phyloP scores from a whole-genome alignment of 768 basidiomycete genomes.

The Agaricus subrufescens region DNA sequence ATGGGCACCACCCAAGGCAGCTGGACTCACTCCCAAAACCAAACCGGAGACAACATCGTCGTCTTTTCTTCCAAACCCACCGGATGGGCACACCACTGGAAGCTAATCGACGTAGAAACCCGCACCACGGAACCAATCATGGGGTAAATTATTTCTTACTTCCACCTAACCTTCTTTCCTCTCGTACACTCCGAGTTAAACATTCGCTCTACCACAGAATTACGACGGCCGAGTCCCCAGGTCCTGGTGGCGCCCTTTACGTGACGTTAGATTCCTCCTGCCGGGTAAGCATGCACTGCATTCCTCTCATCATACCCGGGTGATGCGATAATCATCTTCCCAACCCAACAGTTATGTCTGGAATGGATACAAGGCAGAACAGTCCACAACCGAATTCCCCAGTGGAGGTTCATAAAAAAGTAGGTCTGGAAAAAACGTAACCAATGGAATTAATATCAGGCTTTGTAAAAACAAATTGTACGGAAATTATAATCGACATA shows the following conservation, averaged over 20 bases:
- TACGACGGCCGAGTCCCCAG: background rate
- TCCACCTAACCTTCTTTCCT: background rate
- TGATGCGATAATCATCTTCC: too few relatives aligned
- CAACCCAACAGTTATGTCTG: background rate
- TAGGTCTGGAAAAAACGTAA: background rate
- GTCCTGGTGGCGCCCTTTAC: background rate
- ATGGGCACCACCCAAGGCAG: background rate
- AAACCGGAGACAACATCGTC: background rate
- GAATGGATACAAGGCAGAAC: slow-evolving; percentile 1
- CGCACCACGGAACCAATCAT: slow-evolving; percentile 2
- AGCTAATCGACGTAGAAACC: slow-evolving; percentile 1
- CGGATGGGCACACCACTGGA: slow-evolving; percentile 6
- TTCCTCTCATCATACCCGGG: background rate
- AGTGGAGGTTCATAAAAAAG: slow-evolving; percentile 7
- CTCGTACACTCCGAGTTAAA: background rate
- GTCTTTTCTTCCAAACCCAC: background rate
- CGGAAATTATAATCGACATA: background rate
- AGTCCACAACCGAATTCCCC: slow-evolving; percentile 3
- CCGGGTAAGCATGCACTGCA: background rate
- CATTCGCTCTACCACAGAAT: background rate
- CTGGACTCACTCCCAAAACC: background rate
- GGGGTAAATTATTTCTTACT: background rate
- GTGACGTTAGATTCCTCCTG: background rate
- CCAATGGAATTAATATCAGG: background rate
- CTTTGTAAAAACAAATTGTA: background rate